Evolutionary conservation across 1,284 basidiomycete genomes (phyloP).

Genomic region (Ceratobasidium sp.): DNA sequence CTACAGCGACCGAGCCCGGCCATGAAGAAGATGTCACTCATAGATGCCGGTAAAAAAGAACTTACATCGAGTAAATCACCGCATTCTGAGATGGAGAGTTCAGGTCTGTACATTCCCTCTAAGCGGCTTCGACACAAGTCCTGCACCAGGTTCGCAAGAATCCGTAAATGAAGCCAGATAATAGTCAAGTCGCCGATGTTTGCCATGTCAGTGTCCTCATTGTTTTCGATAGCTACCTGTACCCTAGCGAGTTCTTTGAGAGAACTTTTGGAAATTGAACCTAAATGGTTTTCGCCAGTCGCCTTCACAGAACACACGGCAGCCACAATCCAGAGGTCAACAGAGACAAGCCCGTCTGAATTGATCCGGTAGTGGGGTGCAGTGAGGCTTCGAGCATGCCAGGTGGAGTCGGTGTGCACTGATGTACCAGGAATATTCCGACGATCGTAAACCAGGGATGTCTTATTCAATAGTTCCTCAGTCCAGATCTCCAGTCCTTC

Average conservation of each 20-base stretch:
- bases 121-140: slow-evolving; percentile 40
- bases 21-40: not conserved
- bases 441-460: slow-evolving; percentile 21
- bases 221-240: slow-evolving; percentile 16
- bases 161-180: slow-evolving; percentile 11
- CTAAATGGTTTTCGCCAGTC: not conserved
- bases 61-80: slow-evolving; percentile 43
- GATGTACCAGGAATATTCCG: not conserved
- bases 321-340: slow-evolving; percentile 35
- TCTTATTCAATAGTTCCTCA: slow-evolving; percentile 6
- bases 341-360: slow-evolving; percentile 24
- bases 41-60: slow-evolving; percentile 17
- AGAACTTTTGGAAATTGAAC: slow-evolving; percentile 1
- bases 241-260: slow-evolving; percentile 8
- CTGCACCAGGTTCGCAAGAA: slow-evolving; percentile 35
- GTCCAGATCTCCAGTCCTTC: slow-evolving; percentile 23
- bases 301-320: slow-evolving; percentile 19
- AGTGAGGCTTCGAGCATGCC: not conserved
- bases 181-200: slow-evolving; percentile 3
- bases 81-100: slow-evolving; percentile 40
- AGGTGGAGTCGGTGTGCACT: not conserved
- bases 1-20: slow-evolving; percentile 11
- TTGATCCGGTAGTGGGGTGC: slow-evolving; percentile 22
- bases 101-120: slow-evolving; percentile 30
- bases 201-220: not conserved